Evolutionary conservation across 768 basidiomycete species (phyloP), one percentile per base, ranked within the genome.

Genomic region (Sarcodon aspratus): DNA sequence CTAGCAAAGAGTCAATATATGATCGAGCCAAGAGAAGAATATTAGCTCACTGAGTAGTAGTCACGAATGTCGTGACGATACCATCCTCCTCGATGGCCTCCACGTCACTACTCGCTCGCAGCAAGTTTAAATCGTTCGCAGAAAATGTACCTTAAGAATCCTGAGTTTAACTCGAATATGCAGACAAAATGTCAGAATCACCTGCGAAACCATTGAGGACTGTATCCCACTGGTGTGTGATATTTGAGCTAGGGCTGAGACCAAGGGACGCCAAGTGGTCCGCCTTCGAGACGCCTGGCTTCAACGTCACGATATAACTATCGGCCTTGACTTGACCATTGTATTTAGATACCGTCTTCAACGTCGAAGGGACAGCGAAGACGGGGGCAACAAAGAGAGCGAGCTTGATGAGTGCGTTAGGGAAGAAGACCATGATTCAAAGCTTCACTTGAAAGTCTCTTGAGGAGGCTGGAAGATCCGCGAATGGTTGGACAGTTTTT

Each of bases 191-290:
- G 44, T 44, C 8, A 5, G 17, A 36, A 47, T 1, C 15, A 55
- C 59, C 59, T 15, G 55, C 55, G 27, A 55, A 61, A 44, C 54
- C 59, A 43, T 60, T 53, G 36, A 59, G 37, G 36, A 60, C 27
- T 27, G 21, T 27, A 31, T 40, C 42, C 3, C 45, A 40, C 32
- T 53, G 33, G 49, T 59, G 53, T 9, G 57, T 61, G 33, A 52
- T 42, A 12, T 47, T 45, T 12, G 46, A 33, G 40, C 48, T 46
- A 11, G 46, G 18, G 13, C 47, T 46, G 43, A 48, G 49, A 32
- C 45, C 43, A 33, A 57, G 50, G 51, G 49, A 53, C 3, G 37
- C 45, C 33, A 58, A 52, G 33, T 57, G 55, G 10, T 34, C 48
- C 17, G 38, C 45, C 52, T 57, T 58, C 35, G 35, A 46, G 42